A percentile compares a stretch with the other conserved stretches of the same genome.
phyloP scores from a whole-genome alignment of 2,329 filamentous ascomycete genomes.

The Sporothrix pseudoabietina region DNA sequence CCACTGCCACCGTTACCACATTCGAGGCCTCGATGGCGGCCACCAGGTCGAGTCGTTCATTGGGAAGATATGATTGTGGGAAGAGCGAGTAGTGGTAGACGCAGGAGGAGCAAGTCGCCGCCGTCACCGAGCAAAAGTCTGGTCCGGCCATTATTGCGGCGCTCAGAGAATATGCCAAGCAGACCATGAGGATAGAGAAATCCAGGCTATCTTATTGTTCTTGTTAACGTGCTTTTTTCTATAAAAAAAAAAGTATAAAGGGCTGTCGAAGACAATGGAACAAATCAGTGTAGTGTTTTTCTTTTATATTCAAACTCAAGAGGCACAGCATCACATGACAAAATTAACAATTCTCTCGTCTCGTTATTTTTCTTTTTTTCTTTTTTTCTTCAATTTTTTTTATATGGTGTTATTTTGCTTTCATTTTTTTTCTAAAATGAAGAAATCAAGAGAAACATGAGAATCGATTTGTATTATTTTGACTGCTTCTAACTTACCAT shows the following conservation, averaged over 20 bases:
- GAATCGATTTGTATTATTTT: no score
- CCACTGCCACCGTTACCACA: conserved; percentile 10
- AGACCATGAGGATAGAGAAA: no score
- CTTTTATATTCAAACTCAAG: no score
- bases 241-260: no score
- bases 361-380: neutral
- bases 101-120: neutral
- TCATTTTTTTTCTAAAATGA: neutral
- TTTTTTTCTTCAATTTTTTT: neutral
- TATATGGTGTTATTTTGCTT: neutral
- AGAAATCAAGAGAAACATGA: neutral
- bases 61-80: conserved; percentile 17
- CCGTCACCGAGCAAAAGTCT: neutral
- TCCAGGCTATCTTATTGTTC: neutral
- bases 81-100: neutral
- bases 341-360: no score
- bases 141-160: neutral
- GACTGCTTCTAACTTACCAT: neutral
- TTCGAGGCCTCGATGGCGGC: conserved; percentile 17
- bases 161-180: neutral
- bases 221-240: no score
- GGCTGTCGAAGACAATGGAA: no score
- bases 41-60: conserved; percentile 22
- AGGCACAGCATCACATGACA: no score
- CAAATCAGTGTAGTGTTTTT: no score